Evolutionary conservation across 2,329 filamentous ascomycete species (phyloP).

Genomic region (Phialophora tarda): DNA sequence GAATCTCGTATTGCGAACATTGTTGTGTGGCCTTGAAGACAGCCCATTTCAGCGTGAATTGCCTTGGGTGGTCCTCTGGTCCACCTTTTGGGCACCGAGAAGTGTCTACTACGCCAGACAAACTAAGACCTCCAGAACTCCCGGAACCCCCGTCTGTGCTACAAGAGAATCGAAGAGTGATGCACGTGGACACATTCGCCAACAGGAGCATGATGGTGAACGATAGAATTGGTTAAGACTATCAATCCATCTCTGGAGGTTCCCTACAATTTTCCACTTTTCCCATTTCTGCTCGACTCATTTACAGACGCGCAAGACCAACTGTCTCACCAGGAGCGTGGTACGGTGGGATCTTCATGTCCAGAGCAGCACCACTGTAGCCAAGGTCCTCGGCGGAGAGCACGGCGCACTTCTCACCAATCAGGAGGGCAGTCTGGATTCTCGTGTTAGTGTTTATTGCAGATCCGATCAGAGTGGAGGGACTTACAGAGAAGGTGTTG

Average conservation of each 20-base stretch:
- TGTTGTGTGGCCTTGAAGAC: too few relatives aligned
- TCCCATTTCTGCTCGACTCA: background rate
- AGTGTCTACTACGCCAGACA: too few relatives aligned
- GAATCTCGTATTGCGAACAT: too few relatives aligned
- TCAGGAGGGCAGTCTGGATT: slow-evolving; percentile 68
- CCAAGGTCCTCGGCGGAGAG: slow-evolving; percentile 75
- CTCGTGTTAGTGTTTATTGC: slow-evolving; percentile 49
- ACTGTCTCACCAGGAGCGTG: slow-evolving; percentile 50
- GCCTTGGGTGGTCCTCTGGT: too few relatives aligned
- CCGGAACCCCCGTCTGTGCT: background rate
- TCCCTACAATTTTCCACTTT: background rate
- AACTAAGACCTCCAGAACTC: too few relatives aligned
- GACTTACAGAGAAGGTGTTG: slow-evolving; percentile 61
- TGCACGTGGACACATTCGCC: background rate
- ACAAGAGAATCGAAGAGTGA: background rate
- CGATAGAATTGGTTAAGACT: background rate
- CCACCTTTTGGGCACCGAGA: too few relatives aligned
- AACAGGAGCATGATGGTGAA: background rate
- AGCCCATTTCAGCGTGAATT: too few relatives aligned
- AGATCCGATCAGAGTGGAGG: background rate
- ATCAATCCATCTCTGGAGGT: background rate
- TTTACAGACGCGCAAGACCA: slow-evolving; percentile 44
- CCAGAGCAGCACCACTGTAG: slow-evolving; percentile 72
- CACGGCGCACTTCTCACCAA: slow-evolving; percentile 75
- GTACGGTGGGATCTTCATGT: slow-evolving; percentile 76